Evolutionary conservation across 768 basidiomycete species (phyloP).

Genomic region (Tylopilus vinaceipallidus): DNA sequence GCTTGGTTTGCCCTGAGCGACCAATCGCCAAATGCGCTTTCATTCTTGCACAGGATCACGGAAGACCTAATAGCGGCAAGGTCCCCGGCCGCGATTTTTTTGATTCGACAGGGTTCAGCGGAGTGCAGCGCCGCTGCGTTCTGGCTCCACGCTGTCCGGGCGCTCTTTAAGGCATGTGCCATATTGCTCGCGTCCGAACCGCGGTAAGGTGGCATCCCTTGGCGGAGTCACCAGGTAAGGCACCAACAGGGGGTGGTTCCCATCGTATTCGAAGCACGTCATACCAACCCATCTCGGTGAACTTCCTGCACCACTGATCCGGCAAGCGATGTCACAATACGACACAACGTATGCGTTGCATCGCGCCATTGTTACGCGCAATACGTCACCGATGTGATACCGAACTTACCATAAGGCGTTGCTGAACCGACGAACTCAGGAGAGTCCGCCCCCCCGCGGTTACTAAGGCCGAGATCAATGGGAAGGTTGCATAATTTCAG

Average conservation of each 20-base stretch:
- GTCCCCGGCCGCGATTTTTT: slow-evolving; percentile 18
- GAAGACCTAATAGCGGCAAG: too few species aligned
- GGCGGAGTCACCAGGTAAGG: slow-evolving; percentile 3
- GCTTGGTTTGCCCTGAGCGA: too few species aligned
- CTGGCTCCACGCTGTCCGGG: neutral
- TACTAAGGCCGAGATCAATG: too few species aligned
- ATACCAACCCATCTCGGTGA: too few species aligned
- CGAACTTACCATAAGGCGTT: too few species aligned
- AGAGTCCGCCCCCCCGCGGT: too few species aligned
- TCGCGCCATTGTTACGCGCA: too few species aligned
- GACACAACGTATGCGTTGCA: too few species aligned
- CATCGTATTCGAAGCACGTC: neutral
- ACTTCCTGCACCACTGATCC: too few species aligned
- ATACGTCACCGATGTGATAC: too few species aligned
- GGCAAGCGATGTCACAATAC: too few species aligned
- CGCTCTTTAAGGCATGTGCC: slow-evolving; percentile 4
- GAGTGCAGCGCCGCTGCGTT: neutral
- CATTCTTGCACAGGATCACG: neutral
- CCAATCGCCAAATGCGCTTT: slow-evolving; percentile 19
- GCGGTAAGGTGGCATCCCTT: neutral
- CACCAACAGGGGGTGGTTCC: neutral
- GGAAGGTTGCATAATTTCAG: neutral
- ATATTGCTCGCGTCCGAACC: neutral
- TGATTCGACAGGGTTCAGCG: slow-evolving; percentile 4
- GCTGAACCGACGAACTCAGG: too few species aligned